Base-by-base conservation (phyloP, 169 alveolate species). In the Babesia sp. region DNA sequence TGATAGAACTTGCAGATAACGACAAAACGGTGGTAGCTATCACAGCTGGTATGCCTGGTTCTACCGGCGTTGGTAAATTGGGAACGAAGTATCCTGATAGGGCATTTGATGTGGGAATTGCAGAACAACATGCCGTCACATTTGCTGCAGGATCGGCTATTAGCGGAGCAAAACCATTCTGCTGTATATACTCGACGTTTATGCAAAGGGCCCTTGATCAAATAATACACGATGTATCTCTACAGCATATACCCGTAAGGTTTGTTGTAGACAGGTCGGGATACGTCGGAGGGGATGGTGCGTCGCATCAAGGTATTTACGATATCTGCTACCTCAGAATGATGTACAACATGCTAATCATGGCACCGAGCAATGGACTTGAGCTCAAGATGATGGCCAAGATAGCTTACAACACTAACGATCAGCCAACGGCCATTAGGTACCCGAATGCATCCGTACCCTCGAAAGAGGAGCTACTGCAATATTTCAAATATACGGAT, bases 71-170 rank as follows among this genome's bases (percentile, higher is more conserved):
- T 75, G 89, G 77, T 22, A 67, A 69, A 41, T 77, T 85, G 44
- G 95, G 92, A 31, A 55, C 45, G 48, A 70, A 34, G 39, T 84
- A 53, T 67, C 93, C 91, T n/a, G 74, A 85, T 22, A 83, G 90
- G 73, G 85, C 81, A 66, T 92, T 90, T 60, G 97, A 94, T 68
- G 97, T 94, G 0, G 97, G 96, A 14, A 94, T 94, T 26, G 94
- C 95, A 4, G 97, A 94, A 67, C 97, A 93, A 71, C 96, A 94
- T 66, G 96, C 96, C 12, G 93, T 90, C 33, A 92, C 96, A 22
- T 91, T 94, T 46, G 72, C 92, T 22, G 94, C 95, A 2, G 96
- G 96, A 20, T 64, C 91, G 79, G 95, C 95, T 4, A 80, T 84
- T 51, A 90, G 78, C 57, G 94, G 91, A 9, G 71, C 67, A 5